Conservation (phyloP, 495 filamentous ascomycete genomes). For the Penicillium bialowiezense region DNA sequence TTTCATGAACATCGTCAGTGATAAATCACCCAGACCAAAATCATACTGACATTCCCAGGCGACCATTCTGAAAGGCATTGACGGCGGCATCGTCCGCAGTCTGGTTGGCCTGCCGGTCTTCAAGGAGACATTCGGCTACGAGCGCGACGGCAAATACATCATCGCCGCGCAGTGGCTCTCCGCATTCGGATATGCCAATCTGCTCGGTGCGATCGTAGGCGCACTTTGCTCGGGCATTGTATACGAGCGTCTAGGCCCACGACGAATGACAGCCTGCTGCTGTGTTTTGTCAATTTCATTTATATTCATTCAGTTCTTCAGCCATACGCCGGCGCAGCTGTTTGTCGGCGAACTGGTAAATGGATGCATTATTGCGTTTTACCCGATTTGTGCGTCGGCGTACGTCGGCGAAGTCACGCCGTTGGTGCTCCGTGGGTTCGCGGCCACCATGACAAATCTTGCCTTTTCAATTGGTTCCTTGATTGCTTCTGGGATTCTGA, state of each 20-base stretch:
- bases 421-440: conserved; percentile 38
- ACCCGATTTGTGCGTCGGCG: conserved; percentile 34
- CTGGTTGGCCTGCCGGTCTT: conserved; percentile 32
- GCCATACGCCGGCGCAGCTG: conserved; percentile 26
- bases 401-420: conserved; percentile 39
- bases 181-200: conserved; percentile 69
- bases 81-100: conserved; percentile 28
- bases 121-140: conserved; percentile 30
- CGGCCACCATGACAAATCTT: conserved; percentile 37
- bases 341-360: conserved; percentile 36
- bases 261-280: conserved; percentile 28
- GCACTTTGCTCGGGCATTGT: conserved; percentile 41
- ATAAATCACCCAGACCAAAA: not conserved
- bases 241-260: conserved; percentile 31
- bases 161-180: conserved; percentile 28
- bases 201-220: conserved; percentile 62
- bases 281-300: conserved; percentile 29
- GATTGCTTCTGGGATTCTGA: conserved; percentile 37
- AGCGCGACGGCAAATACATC: conserved; percentile 20
- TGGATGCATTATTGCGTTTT: conserved; percentile 34
- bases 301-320: conserved; percentile 39
- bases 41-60: conserved; percentile 11
- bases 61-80: conserved; percentile 31
- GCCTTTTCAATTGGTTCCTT: conserved; percentile 38
- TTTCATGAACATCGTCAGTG: conserved; percentile 30